Percentiles rank a stretch among this genome's conserved stretches.
These are phyloP conservation scores for Santalum album DNA, from an alignment of 164 flowering plant genomes.

Conservation along the genomic window DNA sequence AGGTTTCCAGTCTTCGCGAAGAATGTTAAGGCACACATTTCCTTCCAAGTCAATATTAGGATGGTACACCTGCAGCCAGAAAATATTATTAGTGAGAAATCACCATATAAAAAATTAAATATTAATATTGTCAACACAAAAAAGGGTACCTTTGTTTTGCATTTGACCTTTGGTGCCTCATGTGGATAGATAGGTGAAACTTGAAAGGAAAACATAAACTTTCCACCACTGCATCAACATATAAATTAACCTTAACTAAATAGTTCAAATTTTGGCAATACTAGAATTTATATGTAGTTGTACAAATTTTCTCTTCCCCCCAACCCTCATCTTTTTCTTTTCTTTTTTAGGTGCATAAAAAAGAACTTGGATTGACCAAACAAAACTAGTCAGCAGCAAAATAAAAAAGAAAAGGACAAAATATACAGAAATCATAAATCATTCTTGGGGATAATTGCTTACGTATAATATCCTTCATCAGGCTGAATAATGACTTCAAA, in stretches of 20 bases:
- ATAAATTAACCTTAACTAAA: background rate
- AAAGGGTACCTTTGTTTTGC: constrained; percentile 35
- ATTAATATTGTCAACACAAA: background rate
- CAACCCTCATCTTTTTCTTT: too few species aligned
- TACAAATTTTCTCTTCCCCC: background rate
- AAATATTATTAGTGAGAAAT: background rate
- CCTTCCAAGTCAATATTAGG: constrained; percentile 43
- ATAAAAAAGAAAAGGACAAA: too few species aligned
- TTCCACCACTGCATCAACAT: constrained; percentile 23
- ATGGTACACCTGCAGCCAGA: constrained; percentile 29
- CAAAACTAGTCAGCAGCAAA: too few species aligned
- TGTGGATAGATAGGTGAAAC: constrained; percentile 33
- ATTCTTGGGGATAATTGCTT: constrained; percentile 13
- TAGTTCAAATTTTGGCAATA: background rate
- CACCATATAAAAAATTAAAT: background rate
- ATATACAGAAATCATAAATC: background rate
- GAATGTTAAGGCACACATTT: constrained; percentile 42
- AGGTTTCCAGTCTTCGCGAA: constrained; percentile 48
- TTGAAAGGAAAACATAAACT: constrained; percentile 27
- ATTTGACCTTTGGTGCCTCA: constrained; percentile 43
- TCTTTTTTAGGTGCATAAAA: too few species aligned
- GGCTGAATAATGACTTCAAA: constrained; percentile 60
- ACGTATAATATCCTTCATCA: constrained; percentile 71
- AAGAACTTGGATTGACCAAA: too few species aligned
- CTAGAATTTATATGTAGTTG: background rate